phyloP scores from a whole-genome alignment of 2,329 filamentous ascomycete genomes.

The Ophiostoma populinum region DNA sequence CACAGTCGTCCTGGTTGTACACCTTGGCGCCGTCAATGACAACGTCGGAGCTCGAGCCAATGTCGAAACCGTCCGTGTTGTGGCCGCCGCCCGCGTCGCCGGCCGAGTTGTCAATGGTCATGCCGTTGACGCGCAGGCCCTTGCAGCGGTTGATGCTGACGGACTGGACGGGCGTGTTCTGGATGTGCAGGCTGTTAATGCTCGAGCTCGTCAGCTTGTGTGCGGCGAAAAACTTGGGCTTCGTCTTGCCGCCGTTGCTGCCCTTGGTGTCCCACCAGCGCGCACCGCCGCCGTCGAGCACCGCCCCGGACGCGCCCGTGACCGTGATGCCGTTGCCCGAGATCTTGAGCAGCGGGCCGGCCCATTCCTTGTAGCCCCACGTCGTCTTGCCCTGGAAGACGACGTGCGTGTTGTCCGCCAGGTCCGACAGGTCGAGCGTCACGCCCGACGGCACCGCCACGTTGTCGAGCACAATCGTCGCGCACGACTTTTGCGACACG shows the following conservation, averaged over 20 bases:
- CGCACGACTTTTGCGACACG: conserved; percentile 23
- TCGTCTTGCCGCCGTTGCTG: conserved; percentile 39
- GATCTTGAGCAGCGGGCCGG: conserved; percentile 8
- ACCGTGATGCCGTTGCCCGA: conserved; percentile 7
- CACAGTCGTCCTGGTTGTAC: conserved; percentile 45
- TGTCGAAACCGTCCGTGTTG: conserved; percentile 44
- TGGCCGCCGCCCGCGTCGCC: conserved; percentile 32
- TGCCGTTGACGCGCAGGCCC: conserved; percentile 18
- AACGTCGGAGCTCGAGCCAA: conserved; percentile 30
- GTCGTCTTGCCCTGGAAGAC: conserved; percentile 21
- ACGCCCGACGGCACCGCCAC: conserved; percentile 38
- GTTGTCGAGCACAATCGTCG: conserved; percentile 33
- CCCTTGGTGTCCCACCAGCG: conserved; percentile 40
- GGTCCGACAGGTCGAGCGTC: conserved; percentile 39
- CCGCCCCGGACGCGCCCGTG: conserved; percentile 14
- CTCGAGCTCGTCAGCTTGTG: conserved; percentile 32
- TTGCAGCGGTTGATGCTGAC: conserved; percentile 23
- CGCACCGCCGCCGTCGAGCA: conserved; percentile 7
- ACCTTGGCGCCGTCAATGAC: conserved; percentile 34
- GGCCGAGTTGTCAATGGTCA: conserved; percentile 23
- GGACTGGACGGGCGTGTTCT: conserved; percentile 25
- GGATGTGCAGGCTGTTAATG: conserved; percentile 25
- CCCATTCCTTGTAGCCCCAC: conserved; percentile 9
- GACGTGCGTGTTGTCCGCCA: conserved; percentile 31
- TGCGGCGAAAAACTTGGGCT: conserved; percentile 40